Base-by-base conservation (phyloP, 257 asterid species). In the Nicotiana obtusifolia region DNA sequence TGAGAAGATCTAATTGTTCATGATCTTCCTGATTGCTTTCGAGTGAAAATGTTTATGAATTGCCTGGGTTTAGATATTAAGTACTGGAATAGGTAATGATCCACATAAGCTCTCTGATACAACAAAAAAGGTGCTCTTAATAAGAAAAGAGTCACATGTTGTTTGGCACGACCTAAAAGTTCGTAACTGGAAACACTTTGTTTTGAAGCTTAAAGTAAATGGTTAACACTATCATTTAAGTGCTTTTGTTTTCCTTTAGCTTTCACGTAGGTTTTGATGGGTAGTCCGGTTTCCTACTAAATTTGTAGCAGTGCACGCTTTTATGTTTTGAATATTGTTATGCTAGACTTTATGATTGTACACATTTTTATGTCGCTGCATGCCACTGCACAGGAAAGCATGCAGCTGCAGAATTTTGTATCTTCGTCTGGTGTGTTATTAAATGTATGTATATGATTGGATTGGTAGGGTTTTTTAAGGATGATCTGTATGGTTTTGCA, bases 11-110 rank as follows among this genome's bases (percentile, higher is more conserved):
- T 24, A 49, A 71, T 49, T 15, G 24, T 49, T 47, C 1, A 13
- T 75, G 62, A 75, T 75, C 79, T 49, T 71, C 35, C 78, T 49
- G 62, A 75, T 75, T 75, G 62, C 24, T 73, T 47, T 73, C 33
- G 33, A 30, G 33, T 30, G 33, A 30, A 30, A 30, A 30, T 30
- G 33, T 30, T 30, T 30, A 30, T 30, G 33, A 30, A 30, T 30
- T 30, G 33, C 33, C 33, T 2, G 33, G 33, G 5, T 30, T 30
- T 30, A 30, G 33, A 73, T 44, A 17, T 44, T 71, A 44, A 44
- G 78, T 44, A 73, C 61, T 73, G 37, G 54, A 47, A 47, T 47
- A 35, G 4, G 60, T 73, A 73, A 73, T 73, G 79, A 73, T 7
- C 61, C 7, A 13, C 78, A 47, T 73, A 24, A 44, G 24, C 37